These are phyloP conservation scores for Alternaria sp. DNA, from an alignment of 2,329 filamentous ascomycete species.

Conservation along the genomic window DNA sequence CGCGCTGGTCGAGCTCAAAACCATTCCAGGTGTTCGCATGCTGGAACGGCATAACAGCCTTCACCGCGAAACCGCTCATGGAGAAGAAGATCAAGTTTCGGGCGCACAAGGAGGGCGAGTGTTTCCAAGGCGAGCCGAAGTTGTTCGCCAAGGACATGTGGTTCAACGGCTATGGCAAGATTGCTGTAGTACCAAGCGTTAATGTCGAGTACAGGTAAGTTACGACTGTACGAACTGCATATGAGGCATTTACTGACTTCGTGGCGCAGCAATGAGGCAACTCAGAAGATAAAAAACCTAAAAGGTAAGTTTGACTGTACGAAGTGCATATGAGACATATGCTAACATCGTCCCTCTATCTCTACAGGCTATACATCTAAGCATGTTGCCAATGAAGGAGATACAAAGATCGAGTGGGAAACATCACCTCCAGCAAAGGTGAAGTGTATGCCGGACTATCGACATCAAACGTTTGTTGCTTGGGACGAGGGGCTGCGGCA, in stretches of 20 bases:
- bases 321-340: not conserved
- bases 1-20: slow-evolving; percentile 43
- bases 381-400: slow-evolving; percentile 39
- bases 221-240: not conserved
- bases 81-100: slow-evolving; percentile 56
- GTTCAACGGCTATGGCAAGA: slow-evolving; percentile 50
- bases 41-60: slow-evolving; percentile 64
- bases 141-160: slow-evolving; percentile 65
- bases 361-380: too few relatives aligned
- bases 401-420: slow-evolving; percentile 52
- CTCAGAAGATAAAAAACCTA: too few relatives aligned
- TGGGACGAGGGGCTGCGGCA: slow-evolving; percentile 13
- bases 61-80: slow-evolving; percentile 58
- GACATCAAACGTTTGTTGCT: slow-evolving; percentile 17
- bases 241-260: too few relatives aligned
- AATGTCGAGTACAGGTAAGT: slow-evolving; percentile 25
- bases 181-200: slow-evolving; percentile 63
- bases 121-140: slow-evolving; percentile 61
- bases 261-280: too few relatives aligned
- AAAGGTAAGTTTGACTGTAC: not conserved
- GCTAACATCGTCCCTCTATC: too few relatives aligned
- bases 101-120: slow-evolving; percentile 51
- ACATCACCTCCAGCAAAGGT: slow-evolving; percentile 54
- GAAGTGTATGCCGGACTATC: slow-evolving; percentile 54
- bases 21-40: slow-evolving; percentile 68